Percentiles rank a stretch among this genome's conserved stretches.
Evolutionary conservation across 2,329 filamentous ascomycete species (phyloP).

Genomic region (Drechslerella coelobrocha): DNA sequence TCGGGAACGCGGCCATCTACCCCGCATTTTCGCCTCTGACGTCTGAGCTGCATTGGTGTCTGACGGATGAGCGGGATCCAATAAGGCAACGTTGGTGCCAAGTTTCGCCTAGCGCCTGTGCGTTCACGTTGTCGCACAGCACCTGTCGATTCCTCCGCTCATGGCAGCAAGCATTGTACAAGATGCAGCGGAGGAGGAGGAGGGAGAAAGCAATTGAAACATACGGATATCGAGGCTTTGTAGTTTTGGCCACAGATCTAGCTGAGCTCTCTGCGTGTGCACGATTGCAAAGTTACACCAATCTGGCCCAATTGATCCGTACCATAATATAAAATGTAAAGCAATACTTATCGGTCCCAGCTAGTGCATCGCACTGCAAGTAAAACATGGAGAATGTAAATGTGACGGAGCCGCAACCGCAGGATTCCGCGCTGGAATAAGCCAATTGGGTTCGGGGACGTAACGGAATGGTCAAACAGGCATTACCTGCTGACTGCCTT

Average conservation of each 20-base stretch:
- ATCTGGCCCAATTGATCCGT: no score
- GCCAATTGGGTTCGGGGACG: slow-evolving; percentile 11
- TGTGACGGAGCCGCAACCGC: slow-evolving; percentile 8
- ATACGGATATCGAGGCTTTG: no score
- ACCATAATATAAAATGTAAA: no score
- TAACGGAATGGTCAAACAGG: neutral
- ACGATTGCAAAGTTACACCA: no score
- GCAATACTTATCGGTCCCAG: neutral
- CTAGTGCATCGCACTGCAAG: neutral
- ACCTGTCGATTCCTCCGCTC: slow-evolving; percentile 11
- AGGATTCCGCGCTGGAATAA: slow-evolving; percentile 7
- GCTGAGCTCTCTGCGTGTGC: no score
- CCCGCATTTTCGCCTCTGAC: slow-evolving; percentile 46
- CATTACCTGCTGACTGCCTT: slow-evolving; percentile 5
- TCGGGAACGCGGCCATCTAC: slow-evolving; percentile 15
- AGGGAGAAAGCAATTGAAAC: no score
- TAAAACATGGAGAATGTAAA: neutral
- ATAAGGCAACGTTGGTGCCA: slow-evolving; percentile 34
- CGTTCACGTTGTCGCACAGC: slow-evolving; percentile 25
- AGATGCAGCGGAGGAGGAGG: no score
- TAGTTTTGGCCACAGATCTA: no score
- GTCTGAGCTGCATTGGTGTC: slow-evolving; percentile 21
- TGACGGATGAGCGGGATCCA: slow-evolving; percentile 45
- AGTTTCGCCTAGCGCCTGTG: slow-evolving; percentile 39
- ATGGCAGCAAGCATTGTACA: neutral